Percentiles rank a stretch among this genome's conserved stretches.
phyloP scores from a whole-genome alignment of 1,139 yeast genomes.

The Saccharomycopsis crataegensis region DNA sequence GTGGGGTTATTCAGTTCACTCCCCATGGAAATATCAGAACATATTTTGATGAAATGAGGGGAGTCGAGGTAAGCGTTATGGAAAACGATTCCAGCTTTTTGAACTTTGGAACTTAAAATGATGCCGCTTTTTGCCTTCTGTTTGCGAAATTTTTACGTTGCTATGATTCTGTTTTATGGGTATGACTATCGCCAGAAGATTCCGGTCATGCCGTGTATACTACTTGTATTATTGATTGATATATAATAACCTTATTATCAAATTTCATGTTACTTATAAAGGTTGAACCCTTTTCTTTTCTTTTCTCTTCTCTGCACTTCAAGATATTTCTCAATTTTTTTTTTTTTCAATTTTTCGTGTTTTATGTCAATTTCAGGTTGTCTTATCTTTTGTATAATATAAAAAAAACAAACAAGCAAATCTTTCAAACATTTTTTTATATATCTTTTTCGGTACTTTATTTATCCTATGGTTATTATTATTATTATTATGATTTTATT shows the following conservation, averaged over 20 bases:
- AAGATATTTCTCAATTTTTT: not conserved
- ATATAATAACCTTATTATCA: no score
- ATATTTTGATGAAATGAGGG: conserved; percentile 13
- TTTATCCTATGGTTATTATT: no score
- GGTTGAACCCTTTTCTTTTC: not conserved
- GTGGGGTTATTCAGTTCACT: conserved; percentile 55
- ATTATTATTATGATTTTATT: no score
- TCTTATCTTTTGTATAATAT: no score
- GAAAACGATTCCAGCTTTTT: conserved; percentile 6
- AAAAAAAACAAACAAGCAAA: no score
- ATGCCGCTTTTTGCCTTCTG: not conserved
- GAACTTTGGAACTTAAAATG: not conserved
- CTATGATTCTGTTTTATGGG: not conserved
- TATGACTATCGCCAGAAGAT: not conserved
- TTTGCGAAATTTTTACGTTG: not conserved
- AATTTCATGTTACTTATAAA: no score
- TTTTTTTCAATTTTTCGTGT: not conserved
- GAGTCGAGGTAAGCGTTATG: conserved; percentile 18
- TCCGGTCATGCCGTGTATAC: not conserved
- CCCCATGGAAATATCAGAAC: conserved; percentile 46
- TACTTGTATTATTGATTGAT: not conserved
- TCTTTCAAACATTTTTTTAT: no score
- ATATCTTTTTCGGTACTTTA: no score
- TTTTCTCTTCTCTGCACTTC: not conserved
- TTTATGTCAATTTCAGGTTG: no score